A percentile compares a stretch with the other conserved stretches of the same genome.
These are phyloP conservation scores for Leptomonas pyrrhocoris DNA, from an alignment of 208 protist species.

Conservation along the genomic window DNA sequence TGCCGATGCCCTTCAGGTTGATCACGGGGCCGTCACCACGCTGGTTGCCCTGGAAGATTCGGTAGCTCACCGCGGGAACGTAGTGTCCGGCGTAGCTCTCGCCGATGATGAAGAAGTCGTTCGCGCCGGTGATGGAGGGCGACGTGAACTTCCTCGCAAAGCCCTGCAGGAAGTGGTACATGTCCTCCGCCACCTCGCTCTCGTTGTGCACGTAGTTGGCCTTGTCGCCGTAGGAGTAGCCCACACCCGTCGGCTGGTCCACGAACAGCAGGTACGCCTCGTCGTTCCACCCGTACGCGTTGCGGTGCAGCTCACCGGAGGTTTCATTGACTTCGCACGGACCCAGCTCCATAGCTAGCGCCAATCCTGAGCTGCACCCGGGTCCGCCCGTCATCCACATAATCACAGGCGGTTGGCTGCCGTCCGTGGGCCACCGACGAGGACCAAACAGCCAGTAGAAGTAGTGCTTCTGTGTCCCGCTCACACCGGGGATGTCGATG, in stretches of 20 bases:
- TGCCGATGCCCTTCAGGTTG: constrained; percentile 68
- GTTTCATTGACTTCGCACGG: constrained; percentile 75
- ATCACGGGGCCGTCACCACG: constrained; percentile 39
- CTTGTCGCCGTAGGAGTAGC: constrained; percentile 76
- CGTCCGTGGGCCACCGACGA: constrained; percentile 43
- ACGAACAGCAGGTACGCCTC: constrained; percentile 89
- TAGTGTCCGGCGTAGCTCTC: constrained; percentile 90
- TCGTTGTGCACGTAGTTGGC: constrained; percentile 72
- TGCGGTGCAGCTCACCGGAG: constrained; percentile 44
- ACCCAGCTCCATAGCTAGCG: constrained; percentile 77
- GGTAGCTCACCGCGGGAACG: constrained; percentile 53
- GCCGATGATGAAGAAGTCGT: constrained; percentile 81
- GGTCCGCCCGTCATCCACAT: constrained; percentile 93
- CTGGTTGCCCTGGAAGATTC: constrained; percentile 52
- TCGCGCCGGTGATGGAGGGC: constrained; percentile 58
- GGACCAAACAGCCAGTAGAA: constrained; percentile 94
- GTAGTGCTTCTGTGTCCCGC: constrained; percentile 53
- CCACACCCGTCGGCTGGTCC: constrained; percentile 90
- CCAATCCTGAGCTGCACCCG: constrained; percentile 82
- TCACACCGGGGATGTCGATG: constrained; percentile 62
- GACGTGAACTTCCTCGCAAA: constrained; percentile 62
- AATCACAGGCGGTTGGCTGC: constrained; percentile 62
- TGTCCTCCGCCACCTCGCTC: constrained; percentile 76
- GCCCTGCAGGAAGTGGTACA: constrained; percentile 83
- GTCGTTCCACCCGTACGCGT: constrained; percentile 83